Percentiles rank a stretch among this genome's conserved stretches.
These are phyloP conservation scores for Phtheirospermum japonicum DNA, from an alignment of 257 asterid genomes.

Conservation along the genomic window DNA sequence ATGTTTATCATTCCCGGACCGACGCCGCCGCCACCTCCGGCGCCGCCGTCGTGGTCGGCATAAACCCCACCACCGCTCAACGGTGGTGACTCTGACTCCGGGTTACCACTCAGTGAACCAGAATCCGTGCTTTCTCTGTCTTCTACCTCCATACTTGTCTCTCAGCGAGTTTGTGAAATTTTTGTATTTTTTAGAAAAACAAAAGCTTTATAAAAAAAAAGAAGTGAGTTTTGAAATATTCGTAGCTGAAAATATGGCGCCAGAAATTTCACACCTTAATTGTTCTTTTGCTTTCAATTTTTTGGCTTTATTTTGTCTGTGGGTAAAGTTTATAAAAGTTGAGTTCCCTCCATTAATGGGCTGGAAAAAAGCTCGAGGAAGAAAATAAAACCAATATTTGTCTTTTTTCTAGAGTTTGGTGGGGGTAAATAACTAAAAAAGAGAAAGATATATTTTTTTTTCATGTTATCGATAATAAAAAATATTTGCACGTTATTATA, in stretches of 20 bases:
- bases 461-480: background rate
- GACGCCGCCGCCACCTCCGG: slow-evolving; percentile 29
- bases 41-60: slow-evolving; percentile 31
- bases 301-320: slow-evolving; percentile 28
- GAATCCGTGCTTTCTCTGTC: slow-evolving; percentile 72
- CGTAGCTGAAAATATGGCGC: slow-evolving; percentile 57
- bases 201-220: too few relatives aligned
- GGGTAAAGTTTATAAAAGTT: slow-evolving; percentile 41
- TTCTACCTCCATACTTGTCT: slow-evolving; percentile 45
- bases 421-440: slow-evolving; percentile 25
- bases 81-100: slow-evolving; percentile 56
- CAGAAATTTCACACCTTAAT: slow-evolving; percentile 27
- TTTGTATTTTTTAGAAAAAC: too few relatives aligned
- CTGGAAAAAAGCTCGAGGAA: slow-evolving; percentile 22
- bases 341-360: slow-evolving; percentile 76
- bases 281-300: slow-evolving; percentile 18
- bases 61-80: slow-evolving; percentile 30
- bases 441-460: slow-evolving; percentile 28
- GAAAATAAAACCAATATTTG: slow-evolving; percentile 30
- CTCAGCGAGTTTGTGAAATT: background rate
- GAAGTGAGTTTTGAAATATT: slow-evolving; percentile 29
- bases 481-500: slow-evolving; percentile 26
- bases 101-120: slow-evolving; percentile 54
- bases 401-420: slow-evolving; percentile 41
- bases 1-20: slow-evolving; percentile 37